These are phyloP conservation scores for Morella rubra DNA, from an alignment of 306 rosid genomes.

Conservation along the genomic window DNA sequence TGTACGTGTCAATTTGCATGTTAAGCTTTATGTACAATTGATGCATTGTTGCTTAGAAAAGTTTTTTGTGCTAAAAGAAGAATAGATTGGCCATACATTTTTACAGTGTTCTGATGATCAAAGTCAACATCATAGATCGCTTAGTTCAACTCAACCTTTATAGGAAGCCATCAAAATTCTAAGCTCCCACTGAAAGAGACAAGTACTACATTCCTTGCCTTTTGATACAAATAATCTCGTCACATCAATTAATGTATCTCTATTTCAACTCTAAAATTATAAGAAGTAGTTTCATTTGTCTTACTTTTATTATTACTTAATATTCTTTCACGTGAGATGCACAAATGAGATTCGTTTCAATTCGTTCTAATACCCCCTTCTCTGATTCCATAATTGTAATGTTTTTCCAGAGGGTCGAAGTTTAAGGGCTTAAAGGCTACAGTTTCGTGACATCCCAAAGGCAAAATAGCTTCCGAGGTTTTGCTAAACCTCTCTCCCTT, in stretches of 20 bases:
- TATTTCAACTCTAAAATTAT: neutral
- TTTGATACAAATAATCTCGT: neutral
- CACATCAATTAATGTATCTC: slow-evolving; percentile 12
- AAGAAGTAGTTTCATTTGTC: neutral
- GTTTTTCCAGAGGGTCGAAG: too few species aligned
- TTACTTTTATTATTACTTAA: neutral
- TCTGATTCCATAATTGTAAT: too few species aligned
- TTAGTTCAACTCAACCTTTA: neutral
- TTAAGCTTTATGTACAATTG: neutral
- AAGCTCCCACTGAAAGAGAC: neutral
- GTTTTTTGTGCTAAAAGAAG: neutral
- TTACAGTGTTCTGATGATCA: neutral
- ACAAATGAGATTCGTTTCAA: too few species aligned
- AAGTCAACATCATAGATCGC: neutral
- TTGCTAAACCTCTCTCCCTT: too few species aligned
- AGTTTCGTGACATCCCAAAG: too few species aligned
- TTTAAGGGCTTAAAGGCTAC: too few species aligned
- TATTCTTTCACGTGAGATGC: neutral
- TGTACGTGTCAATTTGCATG: neutral
- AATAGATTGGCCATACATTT: neutral
- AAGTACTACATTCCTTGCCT: neutral
- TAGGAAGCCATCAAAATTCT: neutral
- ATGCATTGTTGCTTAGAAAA: neutral
- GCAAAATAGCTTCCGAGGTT: too few species aligned
- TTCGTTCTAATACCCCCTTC: too few species aligned